Percentiles rank a stretch among this genome's conserved stretches.
phyloP scores from a whole-genome alignment of 208 protist species.

The Wallacemonas rigidus region DNA sequence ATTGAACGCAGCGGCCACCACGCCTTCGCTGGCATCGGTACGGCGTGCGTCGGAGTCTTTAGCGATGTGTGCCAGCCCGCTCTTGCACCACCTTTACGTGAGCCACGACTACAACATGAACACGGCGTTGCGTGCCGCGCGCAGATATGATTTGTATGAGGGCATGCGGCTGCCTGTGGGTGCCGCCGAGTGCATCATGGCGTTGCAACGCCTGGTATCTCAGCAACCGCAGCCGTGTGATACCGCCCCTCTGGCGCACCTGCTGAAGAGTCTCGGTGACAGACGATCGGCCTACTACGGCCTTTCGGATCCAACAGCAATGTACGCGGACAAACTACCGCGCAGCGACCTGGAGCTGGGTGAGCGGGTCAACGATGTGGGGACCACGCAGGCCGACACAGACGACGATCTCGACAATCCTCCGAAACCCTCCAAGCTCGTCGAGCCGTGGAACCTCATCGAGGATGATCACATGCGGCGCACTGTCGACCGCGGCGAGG shows the following conservation, averaged over 20 bases:
- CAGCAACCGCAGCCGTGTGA: neutral
- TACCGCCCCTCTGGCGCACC: neutral
- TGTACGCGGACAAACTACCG: neutral
- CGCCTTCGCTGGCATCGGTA: neutral
- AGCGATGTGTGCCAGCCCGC: constrained; percentile 12
- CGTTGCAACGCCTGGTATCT: constrained; percentile 1
- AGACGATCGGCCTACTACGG: constrained; percentile 20
- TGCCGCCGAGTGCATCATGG: constrained; percentile 43
- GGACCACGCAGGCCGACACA: neutral
- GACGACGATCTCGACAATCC: neutral
- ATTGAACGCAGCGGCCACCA: neutral
- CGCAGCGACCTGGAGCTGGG: constrained; percentile 1
- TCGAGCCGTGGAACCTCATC: constrained; percentile 69
- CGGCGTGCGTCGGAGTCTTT: neutral
- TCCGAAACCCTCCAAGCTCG: constrained; percentile 19
- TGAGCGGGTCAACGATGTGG: neutral
- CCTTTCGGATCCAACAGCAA: neutral
- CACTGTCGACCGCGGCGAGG: constrained; percentile 50
- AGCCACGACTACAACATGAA: neutral
- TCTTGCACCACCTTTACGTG: constrained; percentile 1
- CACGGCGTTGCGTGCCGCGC: neutral
- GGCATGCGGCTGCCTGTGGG: constrained; percentile 63
- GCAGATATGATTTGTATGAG: constrained; percentile 37
- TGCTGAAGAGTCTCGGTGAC: constrained; percentile 30
- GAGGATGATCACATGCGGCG: constrained; percentile 21